phyloP scores from a whole-genome alignment of 139 green algal species.

The Micractinium sp. region DNA sequence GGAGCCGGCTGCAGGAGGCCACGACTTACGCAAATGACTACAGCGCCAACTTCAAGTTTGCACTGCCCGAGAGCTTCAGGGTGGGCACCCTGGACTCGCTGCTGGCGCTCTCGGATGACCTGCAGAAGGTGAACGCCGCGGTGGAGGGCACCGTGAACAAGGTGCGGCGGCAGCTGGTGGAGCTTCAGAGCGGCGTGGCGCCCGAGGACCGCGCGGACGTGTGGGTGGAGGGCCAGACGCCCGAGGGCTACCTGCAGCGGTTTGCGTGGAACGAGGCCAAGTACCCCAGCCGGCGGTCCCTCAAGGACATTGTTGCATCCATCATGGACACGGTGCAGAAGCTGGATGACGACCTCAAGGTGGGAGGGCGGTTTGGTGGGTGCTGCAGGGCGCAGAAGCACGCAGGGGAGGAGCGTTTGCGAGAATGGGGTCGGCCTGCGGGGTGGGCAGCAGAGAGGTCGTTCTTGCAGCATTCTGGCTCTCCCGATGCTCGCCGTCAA shows the following conservation, averaged over 20 bases:
- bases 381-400: neutral
- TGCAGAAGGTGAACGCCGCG: constrained; percentile 81
- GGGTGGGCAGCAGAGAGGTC: neutral
- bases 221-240: constrained; percentile 71
- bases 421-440: no score
- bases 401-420: no score
- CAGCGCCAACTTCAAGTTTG: constrained; percentile 72
- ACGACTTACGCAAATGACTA: constrained; percentile 65
- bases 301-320: constrained; percentile 91
- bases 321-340: constrained; percentile 87
- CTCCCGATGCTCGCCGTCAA: neutral
- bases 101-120: constrained; percentile 91
- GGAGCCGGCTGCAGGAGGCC: constrained; percentile 79
- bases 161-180: constrained; percentile 78
- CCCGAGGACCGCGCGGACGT: constrained; percentile 54
- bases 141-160: constrained; percentile 91
- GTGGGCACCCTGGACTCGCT: constrained; percentile 96
- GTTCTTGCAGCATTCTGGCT: neutral
- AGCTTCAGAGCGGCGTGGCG: constrained; percentile 50
- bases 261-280: constrained; percentile 98
- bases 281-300: constrained; percentile 84
- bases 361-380: constrained; percentile 33
- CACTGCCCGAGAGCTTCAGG: constrained; percentile 83
- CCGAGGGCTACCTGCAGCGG: constrained; percentile 78
- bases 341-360: constrained; percentile 99